Base-by-base conservation (phyloP, 2,329 filamentous ascomycete species). In the Phyllosticta citriasiana region DNA sequence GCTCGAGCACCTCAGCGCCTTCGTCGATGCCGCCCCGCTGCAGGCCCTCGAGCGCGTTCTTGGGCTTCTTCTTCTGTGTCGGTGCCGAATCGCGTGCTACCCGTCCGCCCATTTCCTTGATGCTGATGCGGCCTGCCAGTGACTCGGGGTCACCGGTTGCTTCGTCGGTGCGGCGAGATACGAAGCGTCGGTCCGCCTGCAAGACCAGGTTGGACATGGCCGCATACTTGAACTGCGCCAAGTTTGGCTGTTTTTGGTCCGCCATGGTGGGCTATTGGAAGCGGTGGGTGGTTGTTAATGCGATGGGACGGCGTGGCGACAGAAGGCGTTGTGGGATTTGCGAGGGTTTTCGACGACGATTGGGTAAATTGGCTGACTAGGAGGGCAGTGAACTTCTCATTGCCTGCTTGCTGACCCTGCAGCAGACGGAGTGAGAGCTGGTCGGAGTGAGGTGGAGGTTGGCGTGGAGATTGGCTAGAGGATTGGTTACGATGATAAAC, bases 121-220 rank as follows among this genome's bases (percentile, higher is more conserved):
- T 93, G 67, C 89, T 93, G 74, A 99, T 87, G 68, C 92, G 88
- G 60, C 94, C 94, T 62, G 94, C 95, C 63, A 99, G 85, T 62
- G 95, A 99, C 79, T 99, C 94, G 57, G 94, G 95, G 74, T 99
- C 94, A 69, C 94, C 94, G 57, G 93, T 97, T 65, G 91, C 87
- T 79, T 99, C 95, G 77, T 99, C 93, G 68, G 87, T 91, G 70
- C 91, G 87, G 74, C 94, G 87, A 66, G 91, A 91, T 69, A 96
- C 88, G 74, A 99, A 97, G 70, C 94, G 88, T 79, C 92, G 88
- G 81, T 99, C 94, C 80, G 91, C 92, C 89, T 99, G 94, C 85
- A 99, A 90, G 74, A 99, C 94, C 91, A 99, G 88, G 86, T 99
- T 99, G 80, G 94, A 99, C 94, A 99, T 97, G 76, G 90, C 91